Percentiles rank a stretch among this genome's conserved stretches.
Evolutionary conservation across 75 land plant genomes (phyloP).

Genomic region (Pinus tabuliformis): DNA sequence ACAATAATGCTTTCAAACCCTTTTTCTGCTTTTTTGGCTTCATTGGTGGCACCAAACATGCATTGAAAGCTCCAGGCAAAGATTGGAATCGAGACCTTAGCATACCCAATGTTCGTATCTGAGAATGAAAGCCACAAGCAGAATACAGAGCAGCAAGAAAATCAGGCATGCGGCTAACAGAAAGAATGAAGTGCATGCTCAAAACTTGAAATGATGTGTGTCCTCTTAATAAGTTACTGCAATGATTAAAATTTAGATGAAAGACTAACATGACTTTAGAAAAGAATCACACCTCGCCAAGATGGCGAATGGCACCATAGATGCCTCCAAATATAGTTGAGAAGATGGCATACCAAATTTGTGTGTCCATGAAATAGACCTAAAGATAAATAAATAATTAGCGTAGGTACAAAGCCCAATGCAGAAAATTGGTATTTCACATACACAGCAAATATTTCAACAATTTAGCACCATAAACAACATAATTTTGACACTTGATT

Average conservation of each 20-base stretch:
- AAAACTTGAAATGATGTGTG: too few species aligned
- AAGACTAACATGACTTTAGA: neutral
- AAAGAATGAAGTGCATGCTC: too few species aligned
- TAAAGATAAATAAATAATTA: constrained; percentile 17
- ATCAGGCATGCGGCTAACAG: too few species aligned
- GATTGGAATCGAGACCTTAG: constrained; percentile 82
- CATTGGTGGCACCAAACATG: constrained; percentile 46
- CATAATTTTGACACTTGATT: neutral
- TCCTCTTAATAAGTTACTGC: too few species aligned
- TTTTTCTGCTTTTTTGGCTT: constrained; percentile 13
- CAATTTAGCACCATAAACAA: neutral
- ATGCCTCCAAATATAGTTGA: constrained; percentile 92
- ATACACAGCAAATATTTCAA: neutral
- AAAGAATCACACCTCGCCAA: constrained; percentile 79
- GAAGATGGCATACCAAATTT: constrained; percentile 94
- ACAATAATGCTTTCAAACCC: constrained; percentile 21
- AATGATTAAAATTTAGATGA: too few species aligned
- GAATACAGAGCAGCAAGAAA: neutral
- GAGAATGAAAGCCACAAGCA: constrained; percentile 1
- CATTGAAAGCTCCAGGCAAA: constrained; percentile 82
- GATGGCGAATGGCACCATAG: constrained; percentile 81
- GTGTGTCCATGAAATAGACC: constrained; percentile 99
- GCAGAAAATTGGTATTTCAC: neutral
- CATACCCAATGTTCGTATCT: constrained; percentile 95
- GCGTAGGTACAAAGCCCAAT: neutral